phyloP scores from a whole-genome alignment of 2,329 filamentous ascomycete genomes.

The Arthroderma sp. region DNA sequence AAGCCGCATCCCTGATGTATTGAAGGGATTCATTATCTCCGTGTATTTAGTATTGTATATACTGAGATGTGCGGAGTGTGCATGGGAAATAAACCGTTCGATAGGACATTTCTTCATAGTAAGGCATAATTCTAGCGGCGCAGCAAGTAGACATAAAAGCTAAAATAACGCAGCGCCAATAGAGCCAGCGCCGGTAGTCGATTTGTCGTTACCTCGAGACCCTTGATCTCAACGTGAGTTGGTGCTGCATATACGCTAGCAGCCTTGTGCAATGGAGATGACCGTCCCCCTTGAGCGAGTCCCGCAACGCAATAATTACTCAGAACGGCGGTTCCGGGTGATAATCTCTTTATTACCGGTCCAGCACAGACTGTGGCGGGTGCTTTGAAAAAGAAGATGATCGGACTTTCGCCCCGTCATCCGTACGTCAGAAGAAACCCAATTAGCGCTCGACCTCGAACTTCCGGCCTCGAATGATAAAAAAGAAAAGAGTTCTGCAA shows the following conservation, averaged over 20 bases:
- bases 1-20: not conserved
- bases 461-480: not conserved
- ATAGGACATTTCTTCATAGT: not conserved
- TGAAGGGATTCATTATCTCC: not conserved
- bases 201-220: no score
- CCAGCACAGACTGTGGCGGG: constrained; percentile 2
- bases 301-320: not conserved
- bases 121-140: not conserved
- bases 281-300: no score
- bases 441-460: constrained; percentile 1
- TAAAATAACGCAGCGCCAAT: not conserved
- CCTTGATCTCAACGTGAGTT: no score
- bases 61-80: no score
- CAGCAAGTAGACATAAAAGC: not conserved
- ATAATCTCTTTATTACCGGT: not conserved
- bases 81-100: no score
- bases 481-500: not conserved
- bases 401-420: not conserved
- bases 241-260: not conserved
- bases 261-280: no score
- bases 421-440: not conserved
- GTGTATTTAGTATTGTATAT: no score
- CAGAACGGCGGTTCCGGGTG: not conserved
- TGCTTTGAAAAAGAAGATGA: not conserved
- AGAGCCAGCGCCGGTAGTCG: not conserved